A percentile compares a stretch with the other conserved stretches of the same genome.
These are phyloP conservation scores for Xerocomus spinulosus DNA, from an alignment of 768 basidiomycete genomes.

Conservation along the genomic window DNA sequence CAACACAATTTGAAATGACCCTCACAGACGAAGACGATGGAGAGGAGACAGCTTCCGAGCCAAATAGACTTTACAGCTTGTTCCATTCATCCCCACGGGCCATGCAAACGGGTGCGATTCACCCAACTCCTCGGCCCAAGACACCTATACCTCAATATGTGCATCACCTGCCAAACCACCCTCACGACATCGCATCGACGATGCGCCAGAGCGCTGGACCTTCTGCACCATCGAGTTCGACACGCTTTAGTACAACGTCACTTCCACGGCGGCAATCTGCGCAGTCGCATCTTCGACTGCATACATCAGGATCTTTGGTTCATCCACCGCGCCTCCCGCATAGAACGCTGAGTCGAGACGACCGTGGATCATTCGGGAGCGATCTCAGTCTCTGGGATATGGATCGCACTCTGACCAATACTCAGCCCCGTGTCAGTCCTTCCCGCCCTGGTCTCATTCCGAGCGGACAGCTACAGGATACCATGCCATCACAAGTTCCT, in stretches of 20 bases:
- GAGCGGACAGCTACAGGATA: slow-evolving; percentile 1
- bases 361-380: neutral
- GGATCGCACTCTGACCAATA: neutral
- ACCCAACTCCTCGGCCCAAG: neutral
- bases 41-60: slow-evolving; percentile 10
- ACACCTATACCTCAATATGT: neutral
- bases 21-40: slow-evolving; percentile 20
- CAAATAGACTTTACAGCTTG: slow-evolving; percentile 8
- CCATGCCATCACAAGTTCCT: neutral
- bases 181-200: neutral
- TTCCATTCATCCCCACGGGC: slow-evolving; percentile 8
- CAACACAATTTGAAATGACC: slow-evolving; percentile 17
- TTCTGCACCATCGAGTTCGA: slow-evolving; percentile 1
- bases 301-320: neutral
- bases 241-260: neutral
- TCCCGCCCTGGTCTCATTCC: neutral
- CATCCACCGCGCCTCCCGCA: neutral
- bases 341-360: neutral
- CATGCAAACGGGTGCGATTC: slow-evolving; percentile 1
- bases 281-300: neutral
- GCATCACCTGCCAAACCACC: neutral
- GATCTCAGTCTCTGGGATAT: slow-evolving; percentile 1
- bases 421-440: neutral
- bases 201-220: neutral
- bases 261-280: neutral